phyloP scores from a whole-genome alignment of 2,329 filamentous ascomycete species.

The Fusarium brevicatenulatum region DNA sequence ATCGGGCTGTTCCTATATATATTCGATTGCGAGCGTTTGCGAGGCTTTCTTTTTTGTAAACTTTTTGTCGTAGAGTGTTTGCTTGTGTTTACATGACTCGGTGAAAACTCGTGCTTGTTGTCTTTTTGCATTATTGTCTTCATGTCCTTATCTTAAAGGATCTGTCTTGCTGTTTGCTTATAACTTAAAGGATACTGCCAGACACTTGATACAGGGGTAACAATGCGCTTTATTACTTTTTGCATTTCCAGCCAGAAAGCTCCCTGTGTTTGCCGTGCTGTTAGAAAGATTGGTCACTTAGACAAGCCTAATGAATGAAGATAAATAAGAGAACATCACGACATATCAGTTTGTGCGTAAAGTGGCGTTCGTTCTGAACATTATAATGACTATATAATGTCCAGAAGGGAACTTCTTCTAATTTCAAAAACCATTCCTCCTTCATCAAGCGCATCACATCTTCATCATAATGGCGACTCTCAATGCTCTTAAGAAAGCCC shows the following conservation, averaged over 20 bases:
- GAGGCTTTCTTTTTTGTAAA: constrained; percentile 4
- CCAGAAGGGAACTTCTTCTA: neutral
- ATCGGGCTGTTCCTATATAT: constrained; percentile 53
- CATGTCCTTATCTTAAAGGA: neutral
- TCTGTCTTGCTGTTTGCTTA: neutral
- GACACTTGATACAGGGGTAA: fast-evolving
- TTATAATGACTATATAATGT: neutral
- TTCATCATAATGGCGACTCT: constrained; percentile 48
- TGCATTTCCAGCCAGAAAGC: too few species aligned
- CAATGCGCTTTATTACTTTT: too few species aligned
- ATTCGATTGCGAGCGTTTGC: constrained; percentile 24
- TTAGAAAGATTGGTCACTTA: neutral
- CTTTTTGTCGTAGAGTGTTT: too few species aligned
- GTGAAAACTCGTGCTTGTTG: neutral
- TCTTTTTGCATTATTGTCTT: neutral
- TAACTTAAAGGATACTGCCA: neutral
- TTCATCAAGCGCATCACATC: neutral
- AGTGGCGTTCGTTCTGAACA: neutral
- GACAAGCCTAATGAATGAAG: fast-evolving
- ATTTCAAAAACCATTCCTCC: neutral
- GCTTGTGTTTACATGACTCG: neutral
- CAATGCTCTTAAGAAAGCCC: constrained; percentile 53
- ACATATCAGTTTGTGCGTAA: neutral
- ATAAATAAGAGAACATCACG: neutral
- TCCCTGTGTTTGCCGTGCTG: neutral